Conservation (phyloP, 1,139 yeast genomes). For the Taphrina betulina region DNA sequence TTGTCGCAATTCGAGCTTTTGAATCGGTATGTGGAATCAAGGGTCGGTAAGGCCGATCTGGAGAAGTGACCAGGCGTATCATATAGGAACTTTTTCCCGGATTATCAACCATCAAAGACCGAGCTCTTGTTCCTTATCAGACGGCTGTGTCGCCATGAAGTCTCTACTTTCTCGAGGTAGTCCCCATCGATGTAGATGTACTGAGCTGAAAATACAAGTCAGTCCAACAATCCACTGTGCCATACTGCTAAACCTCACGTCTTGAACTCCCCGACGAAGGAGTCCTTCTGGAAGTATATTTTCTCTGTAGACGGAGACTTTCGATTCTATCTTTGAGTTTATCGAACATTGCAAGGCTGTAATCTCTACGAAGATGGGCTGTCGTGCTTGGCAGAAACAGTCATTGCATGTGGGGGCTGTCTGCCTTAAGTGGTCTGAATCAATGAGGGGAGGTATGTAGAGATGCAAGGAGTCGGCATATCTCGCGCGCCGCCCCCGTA, state of each 20-base stretch:
- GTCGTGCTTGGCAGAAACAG: no score
- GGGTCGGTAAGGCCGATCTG: no score
- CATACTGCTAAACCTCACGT: neutral
- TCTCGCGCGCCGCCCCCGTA: no score
- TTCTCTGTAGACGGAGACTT: slow-evolving; percentile 9
- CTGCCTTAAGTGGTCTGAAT: no score
- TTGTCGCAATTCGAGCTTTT: slow-evolving; percentile 33
- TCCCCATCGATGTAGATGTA: slow-evolving; percentile 12
- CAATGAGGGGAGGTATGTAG: no score
- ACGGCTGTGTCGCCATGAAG: slow-evolving; percentile 4
- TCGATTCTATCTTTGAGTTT: slow-evolving; percentile 13
- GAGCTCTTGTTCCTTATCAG: no score
- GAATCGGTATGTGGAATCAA: slow-evolving; percentile 4
- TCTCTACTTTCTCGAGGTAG: slow-evolving; percentile 8
- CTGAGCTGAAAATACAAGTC: neutral
- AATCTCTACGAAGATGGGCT: no score
- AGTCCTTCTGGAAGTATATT: slow-evolving; percentile 4
- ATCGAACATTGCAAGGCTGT: slow-evolving; percentile 13
- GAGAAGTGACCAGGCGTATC: no score
- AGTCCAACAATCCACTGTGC: neutral
- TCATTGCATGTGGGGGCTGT: no score
- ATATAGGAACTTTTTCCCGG: no score
- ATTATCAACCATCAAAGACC: no score
- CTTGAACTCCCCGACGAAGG: neutral
- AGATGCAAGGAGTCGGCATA: no score